phyloP scores from a whole-genome alignment of 129 eudicot species.

The sunflower (Helianthus annuus) region HanXRQr2.0-SUNRISE NC_035438.2:77231177-77231676 shows the following conservation, averaged over 20 bases:
- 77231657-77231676: constrained; percentile 88
- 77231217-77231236: too few species aligned
- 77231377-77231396: too few species aligned
- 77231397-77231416: not conserved
- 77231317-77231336: too few species aligned
- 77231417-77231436: not conserved
- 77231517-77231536: not conserved
- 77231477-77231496: constrained; percentile 13
- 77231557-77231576: constrained; percentile 66
- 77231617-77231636: constrained; percentile 57
- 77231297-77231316: too few species aligned
- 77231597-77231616: constrained; percentile 56
- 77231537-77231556: not conserved
- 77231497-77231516: constrained; percentile 21
- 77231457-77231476: constrained; percentile 22
- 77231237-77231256: too few species aligned
- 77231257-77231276: too few species aligned
- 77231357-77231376: too few species aligned
- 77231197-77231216: too few species aligned
- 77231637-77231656: constrained; percentile 54
- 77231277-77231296: too few species aligned
- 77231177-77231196: too few species aligned
- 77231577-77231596: constrained; percentile 63
- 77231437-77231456: not conserved
- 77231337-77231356: too few species aligned